Conservation (phyloP, 371 early-diverging fungal genomes). For the Mortierella sp. region DNA sequence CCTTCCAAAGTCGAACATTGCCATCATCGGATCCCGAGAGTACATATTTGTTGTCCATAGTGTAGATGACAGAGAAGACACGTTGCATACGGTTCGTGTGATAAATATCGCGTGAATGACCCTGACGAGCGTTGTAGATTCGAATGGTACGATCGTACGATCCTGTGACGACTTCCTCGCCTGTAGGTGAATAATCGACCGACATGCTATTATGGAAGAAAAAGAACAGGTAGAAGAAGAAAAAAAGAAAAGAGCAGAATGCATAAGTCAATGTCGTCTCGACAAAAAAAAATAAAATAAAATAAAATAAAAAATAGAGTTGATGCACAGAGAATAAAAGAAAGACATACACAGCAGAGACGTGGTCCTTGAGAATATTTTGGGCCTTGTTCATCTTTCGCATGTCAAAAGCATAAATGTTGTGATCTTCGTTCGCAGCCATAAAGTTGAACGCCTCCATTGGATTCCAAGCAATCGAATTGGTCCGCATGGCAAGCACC, state of each 20-base stretch:
- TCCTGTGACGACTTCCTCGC: slow-evolving; percentile 96
- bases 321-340: neutral
- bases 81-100: slow-evolving; percentile 99
- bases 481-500: slow-evolving; percentile 74
- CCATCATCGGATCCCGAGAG: slow-evolving; percentile 98
- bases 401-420: slow-evolving; percentile 97
- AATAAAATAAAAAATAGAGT: slow-evolving; percentile 18
- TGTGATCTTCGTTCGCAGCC: slow-evolving; percentile 97
- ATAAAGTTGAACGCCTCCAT: slow-evolving; percentile 96
- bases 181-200: slow-evolving; percentile 98
- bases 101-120: slow-evolving; percentile 95
- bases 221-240: neutral
- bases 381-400: slow-evolving; percentile 86
- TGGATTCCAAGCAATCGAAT: slow-evolving; percentile 98
- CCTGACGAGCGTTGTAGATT: slow-evolving; percentile 84
- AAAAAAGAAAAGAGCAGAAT: neutral
- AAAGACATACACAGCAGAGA: slow-evolving; percentile 88
- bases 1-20: slow-evolving; percentile 98
- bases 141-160: slow-evolving; percentile 97
- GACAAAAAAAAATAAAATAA: neutral
- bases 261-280: neutral
- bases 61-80: slow-evolving; percentile 92
- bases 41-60: slow-evolving; percentile 97
- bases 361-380: slow-evolving; percentile 95
- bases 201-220: slow-evolving; percentile 75